phyloP scores from a whole-genome alignment of 1,284 basidiomycete species.

The Moesziomyces aphidis region DNA sequence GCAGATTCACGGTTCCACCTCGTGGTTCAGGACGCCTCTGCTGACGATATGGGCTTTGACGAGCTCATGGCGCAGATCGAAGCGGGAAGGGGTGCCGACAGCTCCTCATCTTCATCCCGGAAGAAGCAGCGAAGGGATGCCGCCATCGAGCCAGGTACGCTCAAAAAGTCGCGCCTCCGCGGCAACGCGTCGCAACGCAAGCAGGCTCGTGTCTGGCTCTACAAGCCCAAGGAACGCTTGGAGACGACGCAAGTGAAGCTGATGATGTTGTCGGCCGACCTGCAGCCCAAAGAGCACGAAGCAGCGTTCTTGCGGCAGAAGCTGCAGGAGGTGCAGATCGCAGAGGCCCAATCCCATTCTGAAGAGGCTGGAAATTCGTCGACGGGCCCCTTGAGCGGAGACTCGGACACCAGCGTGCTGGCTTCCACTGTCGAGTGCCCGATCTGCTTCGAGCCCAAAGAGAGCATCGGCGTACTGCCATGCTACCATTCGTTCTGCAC shows the following conservation, averaged over 20 bases:
- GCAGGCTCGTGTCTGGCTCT: conserved; percentile 36
- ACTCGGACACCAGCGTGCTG: not conserved
- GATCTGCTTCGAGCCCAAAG: conserved; percentile 43
- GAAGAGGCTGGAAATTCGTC: conserved; percentile 81
- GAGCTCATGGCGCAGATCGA: conserved; percentile 30
- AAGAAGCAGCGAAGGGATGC: conserved; percentile 24
- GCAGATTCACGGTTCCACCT: conserved; percentile 43
- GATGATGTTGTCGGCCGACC: not conserved
- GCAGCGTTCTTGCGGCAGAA: conserved; percentile 37
- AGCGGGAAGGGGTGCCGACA: conserved; percentile 11
- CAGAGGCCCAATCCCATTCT: conserved; percentile 86
- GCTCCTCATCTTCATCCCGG: not conserved
- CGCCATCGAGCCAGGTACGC: conserved; percentile 22
- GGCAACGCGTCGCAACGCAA: conserved; percentile 44
- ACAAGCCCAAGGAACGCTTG: conserved; percentile 47
- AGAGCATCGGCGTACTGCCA: conserved; percentile 43
- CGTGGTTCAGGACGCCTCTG: conserved; percentile 42
- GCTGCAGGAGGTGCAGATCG: conserved; percentile 16
- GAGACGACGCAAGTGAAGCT: conserved; percentile 25
- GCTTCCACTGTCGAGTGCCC: conserved; percentile 27
- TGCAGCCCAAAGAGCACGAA: conserved; percentile 43
- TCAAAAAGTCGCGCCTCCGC: conserved; percentile 48
- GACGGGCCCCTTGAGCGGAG: conserved; percentile 82
- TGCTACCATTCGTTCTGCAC: conserved; percentile 55
- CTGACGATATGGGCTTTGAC: conserved; percentile 36